A percentile compares a stretch with the other conserved stretches of the same genome.
These are phyloP conservation scores for Talaromyces sp. DNA, from an alignment of 2,329 filamentous ascomycete species.

Conservation along the genomic window DNA sequence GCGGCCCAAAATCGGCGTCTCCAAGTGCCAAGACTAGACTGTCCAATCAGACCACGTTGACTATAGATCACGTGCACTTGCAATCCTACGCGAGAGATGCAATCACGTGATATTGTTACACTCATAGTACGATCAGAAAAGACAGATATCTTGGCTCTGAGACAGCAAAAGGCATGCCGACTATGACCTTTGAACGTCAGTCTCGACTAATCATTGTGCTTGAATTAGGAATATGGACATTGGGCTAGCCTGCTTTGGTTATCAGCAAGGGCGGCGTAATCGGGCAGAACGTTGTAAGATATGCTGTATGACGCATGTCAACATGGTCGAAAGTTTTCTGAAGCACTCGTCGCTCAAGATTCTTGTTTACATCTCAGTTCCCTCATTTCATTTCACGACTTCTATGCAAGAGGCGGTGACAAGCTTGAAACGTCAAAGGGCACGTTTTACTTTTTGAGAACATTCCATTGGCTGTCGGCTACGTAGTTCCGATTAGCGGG, in stretches of 20 bases:
- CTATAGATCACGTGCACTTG: background rate
- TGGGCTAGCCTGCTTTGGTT: background rate
- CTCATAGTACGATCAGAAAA: background rate
- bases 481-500: background rate
- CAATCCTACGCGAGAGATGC: background rate
- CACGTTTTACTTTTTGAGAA: background rate
- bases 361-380: background rate
- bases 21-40: background rate
- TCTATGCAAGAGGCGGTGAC: background rate
- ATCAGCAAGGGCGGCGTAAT: background rate
- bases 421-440: background rate
- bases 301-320: background rate
- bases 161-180: background rate
- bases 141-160: background rate
- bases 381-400: background rate
- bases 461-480: constrained; percentile 10
- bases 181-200: background rate
- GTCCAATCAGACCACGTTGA: background rate
- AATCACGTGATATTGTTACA: background rate
- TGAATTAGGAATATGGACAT: background rate
- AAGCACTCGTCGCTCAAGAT: background rate
- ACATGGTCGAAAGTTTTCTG: background rate
- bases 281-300: background rate
- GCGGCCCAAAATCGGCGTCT: constrained; percentile 13
- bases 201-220: background rate